Evolutionary conservation across 2,329 filamentous ascomycete species (phyloP), one percentile per base, ranked within the genome.

Genomic region (Colletotrichum tanaceti): DNA sequence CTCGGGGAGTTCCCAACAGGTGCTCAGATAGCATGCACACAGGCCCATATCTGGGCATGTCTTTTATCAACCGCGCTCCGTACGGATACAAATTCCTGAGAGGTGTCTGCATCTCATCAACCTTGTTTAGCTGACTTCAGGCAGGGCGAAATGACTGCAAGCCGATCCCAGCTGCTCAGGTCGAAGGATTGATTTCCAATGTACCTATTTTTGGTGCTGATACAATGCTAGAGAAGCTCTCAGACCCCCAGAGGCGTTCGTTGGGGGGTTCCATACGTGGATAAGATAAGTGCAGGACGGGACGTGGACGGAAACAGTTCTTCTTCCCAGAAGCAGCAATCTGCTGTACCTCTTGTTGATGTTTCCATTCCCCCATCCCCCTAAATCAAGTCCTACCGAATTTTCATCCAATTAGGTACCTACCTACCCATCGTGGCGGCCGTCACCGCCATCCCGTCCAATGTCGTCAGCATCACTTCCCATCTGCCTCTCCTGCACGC

Each of bases 381-480:
- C 32, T 7, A 35, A 35, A 35, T 10, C 7, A 24, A 24, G 11
- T 38, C 18, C 24, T 61, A 32, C 28, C 28, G 32, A 41, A 32
- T 41, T 20, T 53, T 41, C 28, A 39, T 13, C 39, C 47, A 39
- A 22, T 39, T n/a, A n/a, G n/a, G n/a, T n/a, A n/a, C n/a, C n/a
- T n/a, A n/a, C n/a, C n/a, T 20, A 28, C 57, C 55, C 38, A 65
- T 32, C 61, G 35, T 2, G 5, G 35, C 44, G 47, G 54, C 43
- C 28, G 50, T 52, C 65, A 52, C 62, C 55, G 55, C 62, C 55
- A 62, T 52, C 55, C 63, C 62, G 50, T 68, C 66, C 50, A 22
- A 68, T 65, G 62, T 68, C 61, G 61, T 55, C 62, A 60, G 61
- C 61, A 55, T 39, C 50, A 49, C 58, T 65, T 54, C 54, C 35